Percentiles rank a stretch among this genome's conserved stretches.
Evolutionary conservation across 805 yeast genomes (phyloP).

Genomic region (Candida pini): DNA sequence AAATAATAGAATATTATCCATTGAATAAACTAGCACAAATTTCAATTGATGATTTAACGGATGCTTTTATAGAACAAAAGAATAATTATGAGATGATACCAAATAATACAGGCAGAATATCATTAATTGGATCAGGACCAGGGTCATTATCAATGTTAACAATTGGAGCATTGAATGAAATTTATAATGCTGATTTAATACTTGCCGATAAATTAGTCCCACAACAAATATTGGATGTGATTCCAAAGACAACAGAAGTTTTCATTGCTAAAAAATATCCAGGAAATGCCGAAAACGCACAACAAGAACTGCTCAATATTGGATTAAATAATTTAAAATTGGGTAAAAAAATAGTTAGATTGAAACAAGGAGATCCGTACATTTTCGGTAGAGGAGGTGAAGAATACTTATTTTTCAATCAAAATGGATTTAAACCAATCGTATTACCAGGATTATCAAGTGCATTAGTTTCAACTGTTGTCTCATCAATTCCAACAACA

Average conservation of each 20-base stretch:
- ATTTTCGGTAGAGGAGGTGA: conserved; percentile 97
- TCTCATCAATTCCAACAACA: conserved; percentile 82
- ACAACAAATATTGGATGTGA: conserved; percentile 71
- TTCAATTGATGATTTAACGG: conserved; percentile 51
- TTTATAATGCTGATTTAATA: conserved; percentile 74
- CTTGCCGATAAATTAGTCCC: conserved; percentile 93
- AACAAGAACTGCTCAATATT: conserved; percentile 68
- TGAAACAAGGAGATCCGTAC: conserved; percentile 96
- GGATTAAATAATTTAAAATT: conserved; percentile 60
- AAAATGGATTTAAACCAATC: conserved; percentile 61
- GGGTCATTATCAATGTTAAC: conserved; percentile 82
- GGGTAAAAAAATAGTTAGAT: conserved; percentile 77
- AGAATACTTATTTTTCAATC: conserved; percentile 64
- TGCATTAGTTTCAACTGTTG: conserved; percentile 81
- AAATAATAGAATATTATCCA: conserved; percentile 88
- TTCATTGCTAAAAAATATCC: conserved; percentile 94
- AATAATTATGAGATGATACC: not conserved
- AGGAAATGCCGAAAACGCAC: conserved; percentile 94
- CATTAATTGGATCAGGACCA: conserved; percentile 93
- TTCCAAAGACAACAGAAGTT: conserved; percentile 69
- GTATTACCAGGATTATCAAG: conserved; percentile 89
- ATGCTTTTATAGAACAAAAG: conserved; percentile 10
- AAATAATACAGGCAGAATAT: conserved; percentile 46
- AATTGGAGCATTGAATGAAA: conserved; percentile 76
- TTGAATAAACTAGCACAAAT: conserved; percentile 55